phyloP scores from a whole-genome alignment of 306 rosid species.

The Mimosa pudica region DNA sequence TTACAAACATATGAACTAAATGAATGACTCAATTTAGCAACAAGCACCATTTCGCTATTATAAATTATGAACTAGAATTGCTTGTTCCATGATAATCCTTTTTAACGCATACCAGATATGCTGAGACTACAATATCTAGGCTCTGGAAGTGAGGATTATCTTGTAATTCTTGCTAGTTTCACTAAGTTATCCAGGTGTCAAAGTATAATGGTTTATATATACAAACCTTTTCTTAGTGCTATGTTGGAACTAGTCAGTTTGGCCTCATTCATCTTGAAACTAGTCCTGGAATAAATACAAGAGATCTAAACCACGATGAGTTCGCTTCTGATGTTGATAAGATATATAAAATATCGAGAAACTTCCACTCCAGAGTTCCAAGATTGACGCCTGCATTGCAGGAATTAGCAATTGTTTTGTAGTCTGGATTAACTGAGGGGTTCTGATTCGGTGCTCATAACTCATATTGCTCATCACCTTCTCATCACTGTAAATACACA shows the following conservation, averaged over 20 bases:
- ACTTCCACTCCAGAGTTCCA: constrained; percentile 72
- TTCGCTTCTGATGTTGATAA: constrained; percentile 76
- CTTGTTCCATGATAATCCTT: neutral
- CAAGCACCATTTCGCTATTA: too few relatives aligned
- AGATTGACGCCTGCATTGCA: constrained; percentile 76
- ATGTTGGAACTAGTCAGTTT: constrained; percentile 30
- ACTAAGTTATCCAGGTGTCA: neutral
- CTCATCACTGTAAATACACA: too few relatives aligned
- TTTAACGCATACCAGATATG: neutral
- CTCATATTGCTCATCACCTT: too few relatives aligned
- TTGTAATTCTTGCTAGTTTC: neutral
- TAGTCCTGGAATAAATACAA: constrained; percentile 6
- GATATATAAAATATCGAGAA: constrained; percentile 62
- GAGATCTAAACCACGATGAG: constrained; percentile 45
- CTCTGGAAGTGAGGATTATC: neutral
- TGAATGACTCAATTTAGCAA: too few relatives aligned
- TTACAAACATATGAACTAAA: too few relatives aligned
- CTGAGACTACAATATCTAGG: neutral
- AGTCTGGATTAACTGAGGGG: constrained; percentile 62
- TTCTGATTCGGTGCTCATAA: too few relatives aligned
- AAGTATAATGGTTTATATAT: too few relatives aligned
- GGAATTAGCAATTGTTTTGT: constrained; percentile 67
- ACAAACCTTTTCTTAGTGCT: constrained; percentile 7
- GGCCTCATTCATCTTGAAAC: constrained; percentile 50
- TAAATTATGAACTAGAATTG: too few relatives aligned